A percentile compares a stretch with the other conserved stretches of the same genome.
These are phyloP conservation scores for Bruguiera parviflora DNA, from an alignment of 345 rosid genomes.

Conservation along the genomic window DNA sequence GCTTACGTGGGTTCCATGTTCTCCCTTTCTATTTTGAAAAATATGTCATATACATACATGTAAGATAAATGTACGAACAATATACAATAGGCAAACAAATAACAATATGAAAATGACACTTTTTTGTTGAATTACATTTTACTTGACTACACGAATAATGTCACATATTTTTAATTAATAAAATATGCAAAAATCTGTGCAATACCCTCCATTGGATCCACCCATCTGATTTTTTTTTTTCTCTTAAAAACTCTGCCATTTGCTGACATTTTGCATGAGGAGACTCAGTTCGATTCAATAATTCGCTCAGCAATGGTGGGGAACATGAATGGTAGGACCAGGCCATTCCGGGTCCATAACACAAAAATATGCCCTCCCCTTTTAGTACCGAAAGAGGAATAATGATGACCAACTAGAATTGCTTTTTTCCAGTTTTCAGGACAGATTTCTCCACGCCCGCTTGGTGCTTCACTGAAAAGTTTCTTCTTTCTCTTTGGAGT, in stretches of 20 bases:
- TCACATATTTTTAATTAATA: no score
- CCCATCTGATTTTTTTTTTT: neutral
- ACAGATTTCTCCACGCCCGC: constrained; percentile 8
- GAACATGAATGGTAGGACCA: neutral
- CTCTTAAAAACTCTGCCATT: neutral
- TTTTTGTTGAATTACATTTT: no score
- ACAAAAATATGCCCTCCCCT: neutral
- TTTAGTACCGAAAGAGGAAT: neutral
- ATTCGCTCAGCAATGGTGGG: constrained; percentile 1
- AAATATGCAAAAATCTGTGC: no score
- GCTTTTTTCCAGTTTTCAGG: constrained; percentile 6
- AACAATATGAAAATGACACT: no score
- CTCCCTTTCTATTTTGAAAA: no score
- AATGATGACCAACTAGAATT: constrained; percentile 10
- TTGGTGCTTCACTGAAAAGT: neutral
- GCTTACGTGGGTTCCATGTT: no score
- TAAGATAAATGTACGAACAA: no score
- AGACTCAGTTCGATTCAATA: neutral
- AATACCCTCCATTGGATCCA: no score
- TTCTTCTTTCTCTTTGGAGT: constrained; percentile 1
- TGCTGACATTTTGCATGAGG: neutral
- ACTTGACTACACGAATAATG: no score
- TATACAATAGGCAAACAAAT: no score
- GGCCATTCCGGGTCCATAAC: neutral
- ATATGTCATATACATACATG: no score